These are phyloP conservation scores for Graphilbum sp. DNA, from an alignment of 2,329 filamentous ascomycete species.

Conservation along the genomic window DNA sequence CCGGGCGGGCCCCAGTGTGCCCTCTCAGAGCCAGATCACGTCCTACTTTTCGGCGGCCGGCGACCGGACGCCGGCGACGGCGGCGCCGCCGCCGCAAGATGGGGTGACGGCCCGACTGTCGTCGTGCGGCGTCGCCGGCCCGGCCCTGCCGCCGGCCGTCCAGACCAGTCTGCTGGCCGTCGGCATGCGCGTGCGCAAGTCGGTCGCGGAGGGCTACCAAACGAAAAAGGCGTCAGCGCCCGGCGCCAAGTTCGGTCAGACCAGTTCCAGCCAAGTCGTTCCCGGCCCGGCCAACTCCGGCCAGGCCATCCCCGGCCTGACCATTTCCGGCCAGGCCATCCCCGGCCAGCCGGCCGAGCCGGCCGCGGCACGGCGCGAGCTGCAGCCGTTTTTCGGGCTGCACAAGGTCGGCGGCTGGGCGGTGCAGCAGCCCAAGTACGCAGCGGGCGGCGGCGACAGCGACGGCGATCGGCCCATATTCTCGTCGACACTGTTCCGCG, in stretches of 20 bases:
- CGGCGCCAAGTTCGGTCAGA: too few relatives aligned
- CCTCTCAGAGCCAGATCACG: constrained; percentile 45
- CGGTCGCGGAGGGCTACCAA: constrained; percentile 87
- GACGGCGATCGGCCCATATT: constrained; percentile 5
- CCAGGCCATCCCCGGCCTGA: too few relatives aligned
- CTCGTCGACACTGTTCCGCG: background rate
- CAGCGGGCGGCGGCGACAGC: constrained; percentile 12
- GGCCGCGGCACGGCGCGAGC: constrained; percentile 35
- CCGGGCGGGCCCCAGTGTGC: constrained; percentile 36
- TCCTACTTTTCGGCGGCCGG: constrained; percentile 33
- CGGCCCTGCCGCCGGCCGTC: constrained; percentile 44
- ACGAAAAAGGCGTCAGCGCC: constrained; percentile 41
- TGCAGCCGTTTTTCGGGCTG: constrained; percentile 68
- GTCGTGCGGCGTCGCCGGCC: constrained; percentile 16
- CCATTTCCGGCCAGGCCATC: too few relatives aligned
- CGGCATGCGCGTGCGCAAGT: constrained; percentile 88
- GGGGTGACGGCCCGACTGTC: constrained; percentile 6
- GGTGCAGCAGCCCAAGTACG: constrained; percentile 27
- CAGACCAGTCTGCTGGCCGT: constrained; percentile 79
- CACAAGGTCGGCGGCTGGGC: constrained; percentile 56
- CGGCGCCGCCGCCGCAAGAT: constrained; percentile 4
- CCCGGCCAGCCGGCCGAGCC: too few relatives aligned
- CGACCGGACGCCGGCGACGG: constrained; percentile 11
- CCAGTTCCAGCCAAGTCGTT: too few relatives aligned
- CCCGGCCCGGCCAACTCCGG: too few relatives aligned